A percentile compares a stretch with the other conserved stretches of the same genome.
Evolutionary conservation across 345 rosid genomes (phyloP).

Genomic region (Salix arbutifolia): DNA sequence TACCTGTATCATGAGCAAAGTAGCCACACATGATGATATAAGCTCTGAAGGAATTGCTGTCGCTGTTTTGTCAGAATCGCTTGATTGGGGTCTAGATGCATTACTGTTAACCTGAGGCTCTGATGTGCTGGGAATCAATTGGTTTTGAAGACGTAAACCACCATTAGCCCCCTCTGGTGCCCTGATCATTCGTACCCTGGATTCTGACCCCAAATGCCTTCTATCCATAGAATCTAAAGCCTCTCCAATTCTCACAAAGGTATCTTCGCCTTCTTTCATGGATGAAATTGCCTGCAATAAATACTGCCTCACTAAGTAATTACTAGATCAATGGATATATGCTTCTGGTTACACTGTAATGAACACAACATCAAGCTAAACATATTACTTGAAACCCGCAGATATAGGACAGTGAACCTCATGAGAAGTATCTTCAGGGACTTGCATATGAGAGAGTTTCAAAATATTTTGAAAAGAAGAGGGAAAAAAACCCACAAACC

Average conservation of each 20-base stretch:
- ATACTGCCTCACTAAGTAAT: conserved; percentile 3
- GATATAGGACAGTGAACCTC: not conserved
- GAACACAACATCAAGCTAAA: not conserved
- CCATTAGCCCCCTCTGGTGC: conserved; percentile 48
- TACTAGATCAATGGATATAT: not conserved
- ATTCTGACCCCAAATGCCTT: conserved; percentile 37
- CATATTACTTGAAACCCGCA: not conserved
- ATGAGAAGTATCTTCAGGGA: not conserved
- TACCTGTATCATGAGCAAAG: conserved; percentile 90
- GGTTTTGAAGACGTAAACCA: conserved; percentile 29
- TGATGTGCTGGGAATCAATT: conserved; percentile 28
- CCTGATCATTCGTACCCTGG: conserved; percentile 25
- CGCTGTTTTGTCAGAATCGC: conserved; percentile 38
- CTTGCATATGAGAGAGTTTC: not conserved
- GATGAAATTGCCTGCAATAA: conserved; percentile 65
- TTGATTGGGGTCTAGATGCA: conserved; percentile 28
- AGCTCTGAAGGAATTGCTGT: conserved; percentile 67
- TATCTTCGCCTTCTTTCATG: conserved; percentile 75
- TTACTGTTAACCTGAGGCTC: conserved; percentile 27
- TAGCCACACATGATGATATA: conserved; percentile 77
- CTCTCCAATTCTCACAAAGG: conserved; percentile 50
- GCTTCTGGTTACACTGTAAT: not conserved
- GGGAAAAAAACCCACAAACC: not conserved
- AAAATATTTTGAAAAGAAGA: not conserved
- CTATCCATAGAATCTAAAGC: conserved; percentile 57